A percentile compares a stretch with the other conserved stretches of the same genome.
phyloP scores from a whole-genome alignment of 805 yeast genomes.

The Starmerella asiatica region DNA sequence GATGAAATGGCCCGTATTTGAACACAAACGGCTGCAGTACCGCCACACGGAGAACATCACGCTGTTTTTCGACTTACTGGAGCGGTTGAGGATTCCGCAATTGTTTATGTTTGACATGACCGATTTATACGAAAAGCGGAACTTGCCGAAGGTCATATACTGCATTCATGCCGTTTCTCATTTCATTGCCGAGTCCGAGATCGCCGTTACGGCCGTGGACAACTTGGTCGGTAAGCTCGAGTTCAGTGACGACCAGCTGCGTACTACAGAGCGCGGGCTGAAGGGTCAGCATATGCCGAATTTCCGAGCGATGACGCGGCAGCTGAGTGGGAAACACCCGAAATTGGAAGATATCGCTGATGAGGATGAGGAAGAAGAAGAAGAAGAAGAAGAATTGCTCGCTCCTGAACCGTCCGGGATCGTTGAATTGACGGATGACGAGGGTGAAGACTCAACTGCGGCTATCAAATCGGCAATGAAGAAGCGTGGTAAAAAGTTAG shows the following conservation, averaged over 20 bases:
- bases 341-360: slow-evolving; percentile 1
- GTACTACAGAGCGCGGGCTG: slow-evolving; percentile 47
- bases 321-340: slow-evolving; percentile 23
- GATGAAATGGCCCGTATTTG: slow-evolving; percentile 38
- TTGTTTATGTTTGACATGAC: slow-evolving; percentile 82
- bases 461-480: too few relatives aligned
- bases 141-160: slow-evolving; percentile 85
- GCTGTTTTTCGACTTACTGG: slow-evolving; percentile 55
- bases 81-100: slow-evolving; percentile 64
- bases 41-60: slow-evolving; percentile 89
- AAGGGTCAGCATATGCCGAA: slow-evolving; percentile 63
- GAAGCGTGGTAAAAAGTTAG: too few relatives aligned
- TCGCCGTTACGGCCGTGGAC: slow-evolving; percentile 40
- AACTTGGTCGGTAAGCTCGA: slow-evolving; percentile 48
- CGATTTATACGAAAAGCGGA: slow-evolving; percentile 81
- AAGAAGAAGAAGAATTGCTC: not conserved
- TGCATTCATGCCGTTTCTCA: slow-evolving; percentile 81
- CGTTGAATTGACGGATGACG: not conserved
- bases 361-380: not conserved
- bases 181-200: slow-evolving; percentile 46
- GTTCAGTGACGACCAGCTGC: slow-evolving; percentile 57
- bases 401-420: not conserved
- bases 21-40: slow-evolving; percentile 59
- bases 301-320: slow-evolving; percentile 43
- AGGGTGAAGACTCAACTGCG: not conserved